Conservation (phyloP, 225 moss, liverwort and hornwort species). For the Marchantia polymorpha region DNA sequence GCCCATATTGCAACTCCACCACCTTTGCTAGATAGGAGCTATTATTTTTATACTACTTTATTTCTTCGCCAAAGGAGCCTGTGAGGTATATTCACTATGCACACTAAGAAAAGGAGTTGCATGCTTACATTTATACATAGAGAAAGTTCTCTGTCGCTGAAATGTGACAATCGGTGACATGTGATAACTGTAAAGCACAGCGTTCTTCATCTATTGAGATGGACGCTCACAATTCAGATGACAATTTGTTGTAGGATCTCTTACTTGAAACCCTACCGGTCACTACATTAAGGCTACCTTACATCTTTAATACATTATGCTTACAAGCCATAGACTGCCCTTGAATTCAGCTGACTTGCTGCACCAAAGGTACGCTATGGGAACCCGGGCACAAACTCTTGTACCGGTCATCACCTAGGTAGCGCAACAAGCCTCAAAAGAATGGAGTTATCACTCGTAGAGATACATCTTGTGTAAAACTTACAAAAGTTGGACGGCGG, state of each 20-base stretch:
- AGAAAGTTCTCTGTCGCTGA: background rate
- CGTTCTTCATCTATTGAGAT: background rate
- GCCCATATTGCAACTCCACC: too few relatives aligned
- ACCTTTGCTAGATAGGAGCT: too few relatives aligned
- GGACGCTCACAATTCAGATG: background rate
- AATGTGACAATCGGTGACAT: background rate
- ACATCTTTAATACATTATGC: constrained; percentile 3
- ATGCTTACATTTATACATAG: constrained; percentile 24
- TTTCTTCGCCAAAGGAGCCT: too few relatives aligned
- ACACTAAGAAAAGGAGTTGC: background rate
- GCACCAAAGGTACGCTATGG: background rate
- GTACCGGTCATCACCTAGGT: background rate
- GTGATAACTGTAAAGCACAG: background rate
- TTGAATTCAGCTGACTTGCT: background rate
- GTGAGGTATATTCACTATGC: too few relatives aligned
- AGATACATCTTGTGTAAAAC: background rate
- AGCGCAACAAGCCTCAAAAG: background rate
- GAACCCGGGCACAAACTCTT: background rate
- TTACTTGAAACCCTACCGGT: background rate
- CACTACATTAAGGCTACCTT: background rate
- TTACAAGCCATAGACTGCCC: constrained; percentile 14
- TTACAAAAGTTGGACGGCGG: constrained; percentile 77
- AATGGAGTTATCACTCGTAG: background rate
- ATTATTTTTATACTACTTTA: too few relatives aligned
- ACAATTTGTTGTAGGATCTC: constrained; percentile 2